Evolutionary conservation across 2,329 filamentous ascomycete genomes (phyloP).

Genomic region (Sporothrix dimorphospora): DNA sequence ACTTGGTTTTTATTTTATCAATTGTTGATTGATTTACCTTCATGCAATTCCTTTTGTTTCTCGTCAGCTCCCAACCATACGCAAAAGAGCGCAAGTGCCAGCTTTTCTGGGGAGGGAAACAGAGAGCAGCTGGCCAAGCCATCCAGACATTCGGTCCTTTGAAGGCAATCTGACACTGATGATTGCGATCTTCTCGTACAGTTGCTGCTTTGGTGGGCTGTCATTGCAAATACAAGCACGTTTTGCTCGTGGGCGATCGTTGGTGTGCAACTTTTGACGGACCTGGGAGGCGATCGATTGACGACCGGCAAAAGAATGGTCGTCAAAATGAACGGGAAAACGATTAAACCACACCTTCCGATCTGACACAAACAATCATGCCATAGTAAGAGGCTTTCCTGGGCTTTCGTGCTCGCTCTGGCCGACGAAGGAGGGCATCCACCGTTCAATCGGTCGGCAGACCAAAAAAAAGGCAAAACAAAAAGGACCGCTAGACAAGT

Average conservation of each 20-base stretch:
- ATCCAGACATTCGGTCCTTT: background rate
- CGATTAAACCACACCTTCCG: background rate
- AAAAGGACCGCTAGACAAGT: no score
- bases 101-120: background rate
- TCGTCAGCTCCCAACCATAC: slow-evolving; percentile 2
- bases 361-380: background rate
- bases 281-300: background rate
- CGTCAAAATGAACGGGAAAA: background rate
- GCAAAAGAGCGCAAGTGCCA: background rate
- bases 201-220: background rate
- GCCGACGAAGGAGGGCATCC: background rate
- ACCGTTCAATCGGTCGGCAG: no score
- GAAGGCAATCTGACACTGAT: background rate
- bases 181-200: slow-evolving; percentile 1
- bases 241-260: background rate
- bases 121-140: background rate
- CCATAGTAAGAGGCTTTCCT: slow-evolving; percentile 8
- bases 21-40: no score
- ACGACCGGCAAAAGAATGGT: background rate
- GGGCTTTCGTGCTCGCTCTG: background rate
- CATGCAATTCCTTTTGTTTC: background rate
- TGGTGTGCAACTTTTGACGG: no score
- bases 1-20: no score
- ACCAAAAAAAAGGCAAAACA: no score
- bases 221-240: background rate